These are phyloP conservation scores for Aspergillus alliaceus DNA, from an alignment of 2,329 filamentous ascomycete species.

Conservation along the genomic window DNA sequence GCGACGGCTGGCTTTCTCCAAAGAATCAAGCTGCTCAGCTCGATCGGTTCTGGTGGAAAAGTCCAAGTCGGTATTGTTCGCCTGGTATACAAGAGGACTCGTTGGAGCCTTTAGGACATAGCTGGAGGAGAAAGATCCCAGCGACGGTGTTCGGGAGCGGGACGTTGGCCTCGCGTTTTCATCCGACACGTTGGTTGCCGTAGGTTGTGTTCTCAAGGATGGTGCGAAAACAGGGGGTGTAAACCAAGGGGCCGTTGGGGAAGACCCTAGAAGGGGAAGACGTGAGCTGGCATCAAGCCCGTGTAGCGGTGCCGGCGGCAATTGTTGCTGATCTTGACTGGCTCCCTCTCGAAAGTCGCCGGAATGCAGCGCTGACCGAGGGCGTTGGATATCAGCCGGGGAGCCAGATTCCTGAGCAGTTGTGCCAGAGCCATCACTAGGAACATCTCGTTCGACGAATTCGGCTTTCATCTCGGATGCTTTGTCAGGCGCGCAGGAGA, in stretches of 20 bases:
- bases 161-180: constrained; percentile 14
- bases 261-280: constrained; percentile 41
- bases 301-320: constrained; percentile 22
- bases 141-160: constrained; percentile 55
- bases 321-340: constrained; percentile 26
- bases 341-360: constrained; percentile 59
- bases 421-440: constrained; percentile 26
- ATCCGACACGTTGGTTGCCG: constrained; percentile 18
- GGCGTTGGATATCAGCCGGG: constrained; percentile 72
- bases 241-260: constrained; percentile 60
- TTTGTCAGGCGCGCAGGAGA: constrained; percentile 27
- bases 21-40: constrained; percentile 50
- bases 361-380: constrained; percentile 69
- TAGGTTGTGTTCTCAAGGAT: constrained; percentile 13
- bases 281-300: constrained; percentile 10
- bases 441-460: constrained; percentile 14
- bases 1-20: constrained; percentile 58
- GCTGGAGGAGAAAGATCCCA: constrained; percentile 72
- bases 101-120: constrained; percentile 87
- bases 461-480: constrained; percentile 18
- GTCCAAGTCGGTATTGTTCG: constrained; percentile 77
- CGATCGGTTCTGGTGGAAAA: constrained; percentile 56
- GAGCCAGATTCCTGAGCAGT: constrained; percentile 49
- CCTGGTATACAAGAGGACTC: constrained; percentile 85
- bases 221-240: constrained; percentile 27